phyloP scores from a whole-genome alignment of 2,329 filamentous ascomycete species.

The Trichoderma sp. region DNA sequence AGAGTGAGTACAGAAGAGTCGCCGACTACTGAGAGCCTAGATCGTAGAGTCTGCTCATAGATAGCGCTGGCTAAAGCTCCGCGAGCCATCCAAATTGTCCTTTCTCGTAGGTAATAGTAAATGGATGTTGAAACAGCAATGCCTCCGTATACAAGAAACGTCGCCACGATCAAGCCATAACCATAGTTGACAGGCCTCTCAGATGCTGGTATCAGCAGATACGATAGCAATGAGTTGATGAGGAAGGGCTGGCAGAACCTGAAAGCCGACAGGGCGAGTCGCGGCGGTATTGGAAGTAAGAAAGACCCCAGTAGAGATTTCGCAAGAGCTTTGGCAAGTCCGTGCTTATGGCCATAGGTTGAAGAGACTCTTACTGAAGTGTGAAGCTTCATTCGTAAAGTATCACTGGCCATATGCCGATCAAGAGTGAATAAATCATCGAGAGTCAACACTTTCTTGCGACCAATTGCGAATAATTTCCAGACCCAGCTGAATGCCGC shows the following conservation, averaged over 20 bases:
- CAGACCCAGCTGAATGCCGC: constrained; percentile 41
- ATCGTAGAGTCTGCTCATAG: constrained; percentile 38
- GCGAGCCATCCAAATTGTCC: constrained; percentile 29
- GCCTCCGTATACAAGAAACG: constrained; percentile 43
- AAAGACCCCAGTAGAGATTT: constrained; percentile 34
- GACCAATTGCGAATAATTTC: constrained; percentile 41
- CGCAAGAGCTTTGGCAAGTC: not conserved
- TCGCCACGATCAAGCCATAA: constrained; percentile 48
- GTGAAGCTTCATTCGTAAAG: constrained; percentile 28
- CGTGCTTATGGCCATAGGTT: not conserved
- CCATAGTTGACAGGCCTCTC: constrained; percentile 32
- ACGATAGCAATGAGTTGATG: constrained; percentile 42
- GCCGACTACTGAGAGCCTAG: constrained; percentile 38
- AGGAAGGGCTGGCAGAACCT: constrained; percentile 45
- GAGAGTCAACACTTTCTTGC: constrained; percentile 36
- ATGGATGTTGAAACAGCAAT: constrained; percentile 38
- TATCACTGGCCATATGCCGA: constrained; percentile 31
- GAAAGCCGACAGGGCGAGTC: constrained; percentile 39
- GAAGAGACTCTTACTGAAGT: not conserved
- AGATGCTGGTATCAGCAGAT: constrained; percentile 34
- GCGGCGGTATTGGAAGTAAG: constrained; percentile 36
- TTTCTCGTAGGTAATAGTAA: constrained; percentile 8
- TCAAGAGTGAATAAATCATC: constrained; percentile 43
- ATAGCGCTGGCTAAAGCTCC: constrained; percentile 38
- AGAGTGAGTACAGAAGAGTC: constrained; percentile 48